Evolutionary conservation across 306 rosid species (phyloP).

Genomic region (Trifolium fragiferum): DNA sequence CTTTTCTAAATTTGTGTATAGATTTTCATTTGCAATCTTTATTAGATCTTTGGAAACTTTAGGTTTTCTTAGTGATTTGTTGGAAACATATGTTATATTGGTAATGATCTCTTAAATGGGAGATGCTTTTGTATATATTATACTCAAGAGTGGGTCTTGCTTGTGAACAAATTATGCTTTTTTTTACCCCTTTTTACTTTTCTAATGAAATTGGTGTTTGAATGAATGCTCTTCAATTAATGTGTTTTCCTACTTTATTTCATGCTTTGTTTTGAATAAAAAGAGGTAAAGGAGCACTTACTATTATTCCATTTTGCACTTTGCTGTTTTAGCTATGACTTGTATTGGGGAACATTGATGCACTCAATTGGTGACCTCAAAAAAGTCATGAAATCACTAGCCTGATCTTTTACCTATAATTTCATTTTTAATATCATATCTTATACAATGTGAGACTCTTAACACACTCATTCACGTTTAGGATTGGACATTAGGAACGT

Average conservation of each 20-base stretch:
- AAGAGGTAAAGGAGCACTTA: neutral
- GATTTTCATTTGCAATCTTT: conserved; percentile 58
- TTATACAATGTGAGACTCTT: too few species aligned
- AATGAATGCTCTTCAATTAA: neutral
- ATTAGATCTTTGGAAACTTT: conserved; percentile 26
- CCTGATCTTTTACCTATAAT: neutral
- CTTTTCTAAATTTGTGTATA: conserved; percentile 57
- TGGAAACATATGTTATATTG: neutral
- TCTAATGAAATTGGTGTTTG: neutral
- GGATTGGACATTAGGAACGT: neutral
- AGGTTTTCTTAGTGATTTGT: conserved; percentile 36
- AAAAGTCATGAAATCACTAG: neutral
- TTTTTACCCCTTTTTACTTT: neutral
- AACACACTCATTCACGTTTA: too few species aligned
- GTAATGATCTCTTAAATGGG: conserved; percentile 4
- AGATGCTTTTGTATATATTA: conserved; percentile 21
- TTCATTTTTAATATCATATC: neutral
- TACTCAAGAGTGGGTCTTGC: conserved; percentile 2
- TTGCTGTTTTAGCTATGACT: neutral
- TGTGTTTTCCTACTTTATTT: neutral
- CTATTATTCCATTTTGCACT: neutral
- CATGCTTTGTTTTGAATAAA: conserved; percentile 9
- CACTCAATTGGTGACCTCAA: neutral
- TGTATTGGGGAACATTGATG: neutral
- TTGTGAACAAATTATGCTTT: neutral